phyloP scores from a whole-genome alignment of 2,329 filamentous ascomycete species.

The Colletotrichum cuscutae region DNA sequence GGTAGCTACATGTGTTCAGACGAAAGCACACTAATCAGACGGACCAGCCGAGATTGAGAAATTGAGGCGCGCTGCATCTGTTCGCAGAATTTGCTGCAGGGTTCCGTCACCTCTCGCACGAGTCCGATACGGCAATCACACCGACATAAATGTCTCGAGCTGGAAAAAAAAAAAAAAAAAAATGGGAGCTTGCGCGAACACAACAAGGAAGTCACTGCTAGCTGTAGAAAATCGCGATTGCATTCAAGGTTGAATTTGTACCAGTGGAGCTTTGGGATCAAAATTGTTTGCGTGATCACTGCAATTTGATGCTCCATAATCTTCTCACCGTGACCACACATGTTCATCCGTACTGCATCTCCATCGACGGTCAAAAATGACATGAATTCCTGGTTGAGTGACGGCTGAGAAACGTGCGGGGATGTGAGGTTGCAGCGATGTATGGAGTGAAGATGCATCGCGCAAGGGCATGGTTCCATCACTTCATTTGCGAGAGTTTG shows the following conservation, averaged over 20 bases:
- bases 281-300: neutral
- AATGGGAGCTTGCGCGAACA: neutral
- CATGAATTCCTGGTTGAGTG: neutral
- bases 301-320: neutral
- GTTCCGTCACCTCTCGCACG: neutral
- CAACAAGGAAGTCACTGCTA: neutral
- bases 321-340: neutral
- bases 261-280: neutral
- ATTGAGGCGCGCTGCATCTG: neutral
- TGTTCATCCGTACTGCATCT: conserved; percentile 13
- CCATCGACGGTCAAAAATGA: neutral
- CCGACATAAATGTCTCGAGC: neutral
- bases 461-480: neutral
- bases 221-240: neutral
- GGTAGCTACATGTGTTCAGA: neutral
- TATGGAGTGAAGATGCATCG: neutral
- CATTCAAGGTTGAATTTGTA: no score
- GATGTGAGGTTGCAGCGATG: conserved; percentile 7
- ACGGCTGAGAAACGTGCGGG: neutral
- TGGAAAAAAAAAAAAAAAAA: no score
- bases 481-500: conserved; percentile 8
- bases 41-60: neutral
- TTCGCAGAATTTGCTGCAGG: neutral
- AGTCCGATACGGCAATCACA: neutral
- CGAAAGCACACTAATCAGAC: neutral